Base-by-base conservation (phyloP, 1,284 basidiomycete genomes). In the Marasmius oreades region DNA sequence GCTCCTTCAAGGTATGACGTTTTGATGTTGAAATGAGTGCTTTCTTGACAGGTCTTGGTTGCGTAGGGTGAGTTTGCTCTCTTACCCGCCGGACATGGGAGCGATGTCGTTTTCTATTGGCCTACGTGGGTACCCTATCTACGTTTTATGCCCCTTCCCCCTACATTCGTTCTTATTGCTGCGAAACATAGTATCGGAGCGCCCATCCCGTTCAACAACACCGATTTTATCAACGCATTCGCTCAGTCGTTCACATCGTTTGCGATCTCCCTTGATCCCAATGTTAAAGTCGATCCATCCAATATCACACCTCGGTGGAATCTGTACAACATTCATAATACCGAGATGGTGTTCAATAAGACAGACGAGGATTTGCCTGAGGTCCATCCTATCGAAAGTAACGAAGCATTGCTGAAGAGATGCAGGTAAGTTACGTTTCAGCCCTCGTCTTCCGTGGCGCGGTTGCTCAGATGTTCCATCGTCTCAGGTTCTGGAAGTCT, bases 151-250 rank as follows among this genome's bases (percentile, higher is more conserved):
- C 34, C 28, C 18, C 37, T 22, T 20, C 22, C 7, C 48, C 23
- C 34, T 37, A 18, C 24, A 10, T 48, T 28, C 23, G 23, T n/a
- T n/a, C 37, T 36, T 23, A 28, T 42, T 23, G 34, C 36, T 24
- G 6, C 36, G 10, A 8, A 31, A 18, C 22, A 8, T 1, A 37
- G 22, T 33, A 44, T 33, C 26, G 2, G 33, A 24, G 42, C 26
- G 20, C 18, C 26, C 22, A 44, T 61, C 5, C 28, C 55, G 1
- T 64, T 61, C 62, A 57, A 66, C 46, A 69, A 68, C 53, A 52
- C 59, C 2, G 55, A 61, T 18, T 67, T 70, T 48, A 26, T 57
- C 12, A 60, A 53, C 1, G 63, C 67, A 5, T 70, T 69, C 55
- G 47, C 56, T 16, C 55, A 60, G 23, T 56, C 60, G 2, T 68